phyloP scores from a whole-genome alignment of 1,139 yeast genomes.

The Saccharomyces hybrid region DNA sequence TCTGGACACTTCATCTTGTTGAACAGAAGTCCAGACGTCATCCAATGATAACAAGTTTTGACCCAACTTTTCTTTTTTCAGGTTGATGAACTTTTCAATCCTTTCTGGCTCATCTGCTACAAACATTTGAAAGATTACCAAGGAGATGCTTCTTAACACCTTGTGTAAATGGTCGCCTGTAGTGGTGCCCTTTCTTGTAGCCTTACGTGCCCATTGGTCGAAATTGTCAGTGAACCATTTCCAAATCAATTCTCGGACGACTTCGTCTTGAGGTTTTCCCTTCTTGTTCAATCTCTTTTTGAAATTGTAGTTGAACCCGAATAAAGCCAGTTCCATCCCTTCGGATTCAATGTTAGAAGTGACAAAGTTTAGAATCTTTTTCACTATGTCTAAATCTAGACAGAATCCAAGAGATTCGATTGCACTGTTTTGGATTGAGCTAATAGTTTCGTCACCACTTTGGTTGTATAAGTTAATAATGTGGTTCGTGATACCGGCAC shows the following conservation, averaged over 20 bases:
- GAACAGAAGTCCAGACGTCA: background rate
- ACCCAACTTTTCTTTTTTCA: slow-evolving; percentile 28
- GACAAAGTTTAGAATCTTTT: slow-evolving; percentile 50
- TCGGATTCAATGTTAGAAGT: slow-evolving; percentile 47
- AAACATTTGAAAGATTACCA: slow-evolving; percentile 40
- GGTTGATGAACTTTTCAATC: slow-evolving; percentile 32
- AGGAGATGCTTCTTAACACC: slow-evolving; percentile 38
- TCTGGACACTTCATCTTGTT: background rate
- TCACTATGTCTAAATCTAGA: slow-evolving; percentile 38
- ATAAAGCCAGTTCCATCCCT: slow-evolving; percentile 46
- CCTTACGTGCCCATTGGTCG: slow-evolving; percentile 43
- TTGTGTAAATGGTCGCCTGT: slow-evolving; percentile 34
- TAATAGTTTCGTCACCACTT: slow-evolving; percentile 18
- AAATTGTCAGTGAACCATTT: slow-evolving; percentile 49
- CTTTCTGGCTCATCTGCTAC: slow-evolving; percentile 31
- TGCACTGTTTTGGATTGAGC: slow-evolving; percentile 46
- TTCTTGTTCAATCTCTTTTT: slow-evolving; percentile 12
- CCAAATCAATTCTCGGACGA: slow-evolving; percentile 36
- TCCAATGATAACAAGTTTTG: slow-evolving; percentile 2
- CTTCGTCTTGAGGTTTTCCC: background rate
- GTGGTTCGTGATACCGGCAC: slow-evolving; percentile 33
- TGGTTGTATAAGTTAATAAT: slow-evolving; percentile 15
- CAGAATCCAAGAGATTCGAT: slow-evolving; percentile 48
- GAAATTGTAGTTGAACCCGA: slow-evolving; percentile 41
- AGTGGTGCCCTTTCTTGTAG: slow-evolving; percentile 42